These are phyloP conservation scores for Scedosporium boydii DNA, from an alignment of 2,329 filamentous ascomycete species.

Conservation along the genomic window DNA sequence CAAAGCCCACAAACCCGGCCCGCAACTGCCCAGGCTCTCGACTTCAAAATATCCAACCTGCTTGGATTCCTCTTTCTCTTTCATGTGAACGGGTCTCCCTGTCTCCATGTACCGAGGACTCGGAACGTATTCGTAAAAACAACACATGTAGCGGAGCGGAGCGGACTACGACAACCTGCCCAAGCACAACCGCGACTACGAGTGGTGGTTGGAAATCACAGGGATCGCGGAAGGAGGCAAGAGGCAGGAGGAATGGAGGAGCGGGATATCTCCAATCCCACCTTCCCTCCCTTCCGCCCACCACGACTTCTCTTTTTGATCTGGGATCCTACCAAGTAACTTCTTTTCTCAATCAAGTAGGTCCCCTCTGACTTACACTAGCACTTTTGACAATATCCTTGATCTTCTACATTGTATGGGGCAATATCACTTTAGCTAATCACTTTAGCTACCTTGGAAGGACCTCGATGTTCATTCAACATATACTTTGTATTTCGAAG, in stretches of 20 bases:
- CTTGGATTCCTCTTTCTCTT: not conserved
- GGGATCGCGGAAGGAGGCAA: not conserved
- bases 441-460: not conserved
- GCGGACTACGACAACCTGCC: not conserved
- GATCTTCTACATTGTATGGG: not conserved
- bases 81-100: not conserved
- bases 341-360: not conserved
- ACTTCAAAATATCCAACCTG: not conserved
- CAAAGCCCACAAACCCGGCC: not conserved
- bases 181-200: not conserved
- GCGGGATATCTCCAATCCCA: not conserved
- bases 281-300: not conserved
- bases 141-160: not conserved
- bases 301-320: not conserved
- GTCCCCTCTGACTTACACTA: not conserved
- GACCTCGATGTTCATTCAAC: too few species aligned
- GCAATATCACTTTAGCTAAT: not conserved
- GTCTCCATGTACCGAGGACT: not conserved
- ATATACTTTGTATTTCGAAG: too few species aligned
- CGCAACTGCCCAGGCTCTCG: not conserved
- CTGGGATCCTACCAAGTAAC: not conserved
- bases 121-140: not conserved
- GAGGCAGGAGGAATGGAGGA: not conserved
- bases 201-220: not conserved
- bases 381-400: not conserved